Evolutionary conservation across 208 protist species (phyloP).

Genomic region (Leishmania amazonensis): DNA sequence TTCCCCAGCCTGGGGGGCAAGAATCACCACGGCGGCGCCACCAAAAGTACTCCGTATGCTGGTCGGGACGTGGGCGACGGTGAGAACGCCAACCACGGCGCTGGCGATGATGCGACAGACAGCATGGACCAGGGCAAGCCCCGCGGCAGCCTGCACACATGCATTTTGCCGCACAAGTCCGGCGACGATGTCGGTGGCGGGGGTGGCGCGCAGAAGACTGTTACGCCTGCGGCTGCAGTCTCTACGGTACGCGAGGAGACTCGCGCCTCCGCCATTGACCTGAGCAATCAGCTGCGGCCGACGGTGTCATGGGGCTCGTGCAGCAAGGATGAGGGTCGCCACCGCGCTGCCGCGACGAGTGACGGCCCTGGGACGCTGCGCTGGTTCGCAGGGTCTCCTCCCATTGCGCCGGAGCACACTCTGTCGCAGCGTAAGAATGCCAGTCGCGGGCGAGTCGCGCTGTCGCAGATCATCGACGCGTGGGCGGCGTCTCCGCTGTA

Average conservation of each 20-base stretch:
- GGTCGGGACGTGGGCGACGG: neutral
- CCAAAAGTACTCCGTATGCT: neutral
- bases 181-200: neutral
- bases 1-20: conserved; percentile 19
- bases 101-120: neutral
- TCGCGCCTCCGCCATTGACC: neutral
- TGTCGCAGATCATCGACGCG: conserved; percentile 26
- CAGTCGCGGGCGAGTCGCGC: conserved; percentile 22
- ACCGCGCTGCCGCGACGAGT: too few species aligned
- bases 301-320: too few species aligned
- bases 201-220: neutral
- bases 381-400: conserved; percentile 17
- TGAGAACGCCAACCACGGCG: too few species aligned
- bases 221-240: neutral
- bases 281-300: neutral
- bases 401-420: conserved; percentile 10
- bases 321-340: neutral
- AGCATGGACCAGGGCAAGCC: neutral
- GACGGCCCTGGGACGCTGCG: conserved; percentile 14
- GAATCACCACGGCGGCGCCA: neutral
- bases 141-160: conserved; percentile 13
- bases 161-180: conserved; percentile 9
- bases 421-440: conserved; percentile 22
- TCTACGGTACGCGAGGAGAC: neutral
- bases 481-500: conserved; percentile 23